A percentile compares a stretch with the other conserved stretches of the same genome.
phyloP scores from a whole-genome alignment of 345 rosid species.

The Arabidopsis thaliana region DNA sequence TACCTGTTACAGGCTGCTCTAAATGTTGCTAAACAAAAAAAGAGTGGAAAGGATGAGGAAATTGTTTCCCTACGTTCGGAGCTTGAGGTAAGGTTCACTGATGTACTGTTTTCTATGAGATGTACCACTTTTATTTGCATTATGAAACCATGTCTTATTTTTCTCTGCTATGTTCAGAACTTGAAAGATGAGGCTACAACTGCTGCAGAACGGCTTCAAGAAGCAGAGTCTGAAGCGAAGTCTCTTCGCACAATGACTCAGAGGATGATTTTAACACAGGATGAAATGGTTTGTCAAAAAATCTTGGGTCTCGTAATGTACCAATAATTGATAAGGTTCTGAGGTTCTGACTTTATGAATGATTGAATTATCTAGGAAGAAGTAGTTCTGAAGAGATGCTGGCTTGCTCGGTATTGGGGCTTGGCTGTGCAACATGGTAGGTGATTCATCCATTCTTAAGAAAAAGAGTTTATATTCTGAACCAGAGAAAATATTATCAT shows the following conservation, averaged over 20 bases:
- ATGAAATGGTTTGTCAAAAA: conserved; percentile 77
- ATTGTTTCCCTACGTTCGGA: conserved; percentile 71
- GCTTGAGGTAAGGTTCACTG: conserved; percentile 69
- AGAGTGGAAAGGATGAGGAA: conserved; percentile 77
- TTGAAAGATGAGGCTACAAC: conserved; percentile 72
- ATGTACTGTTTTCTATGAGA: conserved; percentile 31
- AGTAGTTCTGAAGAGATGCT: conserved; percentile 98
- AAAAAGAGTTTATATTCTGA: conserved; percentile 13
- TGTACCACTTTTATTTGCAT: conserved; percentile 30
- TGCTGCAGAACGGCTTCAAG: conserved; percentile 70
- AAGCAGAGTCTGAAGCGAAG: conserved; percentile 90
- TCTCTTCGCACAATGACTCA: conserved; percentile 89
- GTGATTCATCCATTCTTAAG: conserved; percentile 37
- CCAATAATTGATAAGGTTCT: conserved; percentile 30
- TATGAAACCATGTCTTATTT: conserved; percentile 36
- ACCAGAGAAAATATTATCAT: conserved; percentile 1
- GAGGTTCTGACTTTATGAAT: conserved; percentile 34
- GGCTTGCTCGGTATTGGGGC: conserved; percentile 99
- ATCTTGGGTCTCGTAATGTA: conserved; percentile 29
- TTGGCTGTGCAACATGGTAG: conserved; percentile 92
- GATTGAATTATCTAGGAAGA: conserved; percentile 70
- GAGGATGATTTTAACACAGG: conserved; percentile 88
- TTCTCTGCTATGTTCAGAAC: conserved; percentile 53
- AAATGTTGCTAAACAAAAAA: conserved; percentile 80
- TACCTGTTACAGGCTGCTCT: conserved; percentile 78